Base-by-base conservation (phyloP, 768 basidiomycete species). In the Lactifluus volemus region DNA sequence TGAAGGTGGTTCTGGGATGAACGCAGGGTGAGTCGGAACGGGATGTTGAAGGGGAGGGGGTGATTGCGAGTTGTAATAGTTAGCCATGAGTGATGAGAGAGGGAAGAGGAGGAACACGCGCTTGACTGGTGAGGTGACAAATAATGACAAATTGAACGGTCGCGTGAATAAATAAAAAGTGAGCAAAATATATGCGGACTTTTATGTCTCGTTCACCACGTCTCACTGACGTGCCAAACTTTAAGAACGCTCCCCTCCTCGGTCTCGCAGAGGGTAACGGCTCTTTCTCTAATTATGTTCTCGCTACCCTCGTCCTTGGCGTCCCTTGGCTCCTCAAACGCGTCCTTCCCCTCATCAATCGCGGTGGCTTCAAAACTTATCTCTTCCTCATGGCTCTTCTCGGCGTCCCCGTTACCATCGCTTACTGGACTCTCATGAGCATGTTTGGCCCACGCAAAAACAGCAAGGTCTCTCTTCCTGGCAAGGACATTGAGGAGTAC, bases 361-460 rank as follows among this genome's bases (percentile, higher is more conserved):
- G 87, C 65, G 88, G 87, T 5, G 95, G 92, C 29, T 84, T 89
- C 76, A 90, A 84, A 73, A 89, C 88, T 45, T 94, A 97, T 71
- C 69, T 89, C 58, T 86, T 96, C 77, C 75, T 98, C 44, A 75
- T 90, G 59, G 60, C 88, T 55, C 49, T 98, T 53, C 80, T 86
- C 42, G 91, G 88, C 39, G 49, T 88, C 0, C 97, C 94, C 15
- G 78, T 86, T 52, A 82, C 91, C 7, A 70, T 97, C 44, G 85
- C 77, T 0, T 99, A 99, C 79, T 99, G 97, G 97, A 80, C 84
- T 0, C 62, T 94, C 67, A 86, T 89, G 76, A 92, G 89, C 70
- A 83, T 78, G 68, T 89, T 89, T 66, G 94, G 95, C 32, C 69
- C 77, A 10, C 80, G 92, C 68, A 85, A 80, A 73, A 92, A 95